Evolutionary conservation across 2,329 filamentous ascomycete species (phyloP), one percentile per base, ranked within the genome.

Genomic region (Alternaria sp.): DNA sequence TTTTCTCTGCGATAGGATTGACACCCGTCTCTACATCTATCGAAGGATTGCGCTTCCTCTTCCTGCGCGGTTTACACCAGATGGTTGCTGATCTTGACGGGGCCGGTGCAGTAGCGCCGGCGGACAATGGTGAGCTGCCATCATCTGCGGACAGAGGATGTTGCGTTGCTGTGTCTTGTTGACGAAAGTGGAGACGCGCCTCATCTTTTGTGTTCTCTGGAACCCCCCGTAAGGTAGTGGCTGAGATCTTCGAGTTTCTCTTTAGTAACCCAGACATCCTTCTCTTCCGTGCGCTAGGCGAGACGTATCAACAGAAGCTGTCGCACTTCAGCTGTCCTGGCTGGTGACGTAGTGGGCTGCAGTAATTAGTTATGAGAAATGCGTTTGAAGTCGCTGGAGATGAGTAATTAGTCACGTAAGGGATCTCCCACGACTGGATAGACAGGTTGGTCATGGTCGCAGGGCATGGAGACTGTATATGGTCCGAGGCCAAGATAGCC

Each of bases 151-250:
- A 44, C 41, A 53, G 34, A 42, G 45, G 33, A 57, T 48, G 51
- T 45, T 58, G 60, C 46, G 56, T 74, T 57, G 71, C 70, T 28
- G 77, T 63, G 36, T 79, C 78, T 65, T 78, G 77, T 41, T 79
- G 69, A 61, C 79, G 79, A 33, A 77, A 62, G 62, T 64, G 67
- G 65, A 66, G 66, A 68, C 59, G 65, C 53, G 72, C 54, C 28
- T 61, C 65, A 57, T 51, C 53, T 56, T 58, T 54, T 49, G 67
- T 61, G 40, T 60, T 60, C 31, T 67, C 64, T 53, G 77, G 77
- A 41, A 79, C 77, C 37, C 75, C 74, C 41, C 69, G 75, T 49
- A 79, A 60, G 36, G 77, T 70, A 29, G 73, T 77, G 31, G 68
- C 70, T 49, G 67, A 62, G 48, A 65, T 69, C 34, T 69, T 72